Evolutionary conservation across 2,329 filamentous ascomycete species (phyloP).

Genomic region (Fragosphaeria purpurea): DNA sequence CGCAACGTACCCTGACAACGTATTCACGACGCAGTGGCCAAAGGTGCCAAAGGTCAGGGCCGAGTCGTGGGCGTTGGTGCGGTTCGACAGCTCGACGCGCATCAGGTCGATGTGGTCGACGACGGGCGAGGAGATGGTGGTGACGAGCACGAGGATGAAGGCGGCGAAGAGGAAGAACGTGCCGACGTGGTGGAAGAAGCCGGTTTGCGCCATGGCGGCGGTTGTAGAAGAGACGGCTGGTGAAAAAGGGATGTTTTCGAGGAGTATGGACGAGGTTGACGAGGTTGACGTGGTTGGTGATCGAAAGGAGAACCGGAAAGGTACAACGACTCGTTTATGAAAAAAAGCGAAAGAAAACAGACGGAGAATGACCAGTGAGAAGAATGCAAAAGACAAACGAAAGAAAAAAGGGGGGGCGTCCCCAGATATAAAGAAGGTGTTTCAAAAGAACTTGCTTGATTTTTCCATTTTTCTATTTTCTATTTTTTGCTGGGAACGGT

Average conservation of each 20-base stretch:
- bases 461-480: too few species aligned
- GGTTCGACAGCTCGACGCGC: slow-evolving; percentile 36
- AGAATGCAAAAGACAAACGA: too few species aligned
- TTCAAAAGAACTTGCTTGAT: too few species aligned
- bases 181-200: slow-evolving; percentile 46
- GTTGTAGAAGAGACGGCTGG: not conserved
- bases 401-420: too few species aligned
- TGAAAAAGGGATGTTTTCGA: not conserved
- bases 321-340: too few species aligned
- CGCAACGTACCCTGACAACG: slow-evolving; percentile 3
- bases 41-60: slow-evolving; percentile 48
- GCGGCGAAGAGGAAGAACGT: slow-evolving; percentile 46
- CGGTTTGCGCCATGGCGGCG: slow-evolving; percentile 33
- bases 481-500: too few species aligned
- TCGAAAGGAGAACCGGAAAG: too few species aligned
- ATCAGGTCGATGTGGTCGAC: slow-evolving; percentile 44
- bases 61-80: slow-evolving; percentile 20
- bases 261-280: not conserved
- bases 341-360: too few species aligned
- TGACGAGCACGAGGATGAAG: slow-evolving; percentile 46
- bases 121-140: slow-evolving; percentile 49
- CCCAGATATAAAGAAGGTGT: too few species aligned
- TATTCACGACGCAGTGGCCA: slow-evolving; percentile 39
- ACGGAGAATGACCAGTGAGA: too few species aligned
- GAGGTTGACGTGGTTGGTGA: not conserved